These are phyloP conservation scores for Nakazawaea laoshanensis DNA, from an alignment of 805 yeast species.

Conservation along the genomic window DNA sequence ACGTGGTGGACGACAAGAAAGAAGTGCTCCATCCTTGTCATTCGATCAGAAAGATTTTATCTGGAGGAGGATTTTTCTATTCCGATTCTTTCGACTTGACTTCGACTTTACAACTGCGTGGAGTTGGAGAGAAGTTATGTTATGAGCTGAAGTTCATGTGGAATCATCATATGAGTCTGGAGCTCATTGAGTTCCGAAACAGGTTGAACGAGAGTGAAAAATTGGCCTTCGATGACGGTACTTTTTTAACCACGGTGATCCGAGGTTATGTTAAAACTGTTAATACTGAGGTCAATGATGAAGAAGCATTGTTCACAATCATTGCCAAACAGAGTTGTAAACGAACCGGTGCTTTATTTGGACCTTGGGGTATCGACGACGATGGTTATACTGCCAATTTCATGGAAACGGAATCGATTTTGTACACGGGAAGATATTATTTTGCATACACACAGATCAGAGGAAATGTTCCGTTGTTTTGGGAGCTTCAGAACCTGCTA, in stretches of 20 bases:
- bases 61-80: constrained; percentile 40
- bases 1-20: constrained; percentile 12
- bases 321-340: constrained; percentile 43
- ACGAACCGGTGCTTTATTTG: constrained; percentile 37
- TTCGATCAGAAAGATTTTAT: constrained; percentile 34
- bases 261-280: constrained; percentile 45
- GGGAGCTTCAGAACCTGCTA: constrained; percentile 41
- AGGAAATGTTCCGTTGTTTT: constrained; percentile 48
- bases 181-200: constrained; percentile 36
- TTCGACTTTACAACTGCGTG: constrained; percentile 35
- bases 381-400: constrained; percentile 44
- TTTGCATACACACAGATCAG: constrained; percentile 36
- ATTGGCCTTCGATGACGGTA: constrained; percentile 32
- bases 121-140: constrained; percentile 19
- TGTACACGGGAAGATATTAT: constrained; percentile 31
- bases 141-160: constrained; percentile 40
- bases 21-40: constrained; percentile 27
- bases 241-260: constrained; percentile 37
- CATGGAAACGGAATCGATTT: constrained; percentile 42
- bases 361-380: constrained; percentile 52
- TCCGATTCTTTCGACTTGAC: constrained; percentile 39
- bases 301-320: constrained; percentile 34
- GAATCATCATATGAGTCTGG: constrained; percentile 39
- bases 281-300: constrained; percentile 21
- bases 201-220: constrained; percentile 32